A percentile compares a stretch with the other conserved stretches of the same genome.
phyloP scores from a whole-genome alignment of 2,329 filamentous ascomycete species.

The Pezicula neosporulosa region DNA sequence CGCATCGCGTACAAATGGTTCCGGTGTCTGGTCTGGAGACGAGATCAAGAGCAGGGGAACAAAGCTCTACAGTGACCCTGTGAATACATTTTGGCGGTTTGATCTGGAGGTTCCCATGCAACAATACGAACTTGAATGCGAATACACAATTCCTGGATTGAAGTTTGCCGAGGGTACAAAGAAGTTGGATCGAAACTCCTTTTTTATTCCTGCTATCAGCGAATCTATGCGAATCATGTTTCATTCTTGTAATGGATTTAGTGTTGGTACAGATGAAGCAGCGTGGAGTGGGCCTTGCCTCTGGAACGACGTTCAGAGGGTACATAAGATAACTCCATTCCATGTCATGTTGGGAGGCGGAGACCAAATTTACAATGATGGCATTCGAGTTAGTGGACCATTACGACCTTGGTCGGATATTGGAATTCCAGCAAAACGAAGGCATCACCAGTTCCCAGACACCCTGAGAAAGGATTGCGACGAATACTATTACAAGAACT shows the following conservation, averaged over 20 bases:
- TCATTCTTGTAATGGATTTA: constrained; percentile 97
- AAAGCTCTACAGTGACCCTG: constrained; percentile 61
- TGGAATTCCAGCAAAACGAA: constrained; percentile 77
- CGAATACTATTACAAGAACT: constrained; percentile 87
- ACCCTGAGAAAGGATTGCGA: constrained; percentile 81
- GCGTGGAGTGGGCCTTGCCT: constrained; percentile 87
- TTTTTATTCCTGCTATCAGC: constrained; percentile 78
- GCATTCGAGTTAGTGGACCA: constrained; percentile 80
- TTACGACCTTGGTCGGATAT: constrained; percentile 80
- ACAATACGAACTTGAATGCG: constrained; percentile 67
- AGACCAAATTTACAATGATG: constrained; percentile 96
- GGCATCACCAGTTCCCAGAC: constrained; percentile 72
- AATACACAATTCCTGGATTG: constrained; percentile 70
- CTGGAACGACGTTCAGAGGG: constrained; percentile 90
- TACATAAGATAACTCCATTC: constrained; percentile 76
- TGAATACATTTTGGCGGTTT: constrained; percentile 92
- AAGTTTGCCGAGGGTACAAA: constrained; percentile 50
- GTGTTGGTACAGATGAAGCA: constrained; percentile 78
- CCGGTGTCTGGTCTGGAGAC: constrained; percentile 6
- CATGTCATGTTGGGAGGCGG: constrained; percentile 95
- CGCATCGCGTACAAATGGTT: constrained; percentile 4
- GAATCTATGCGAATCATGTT: constrained; percentile 99
- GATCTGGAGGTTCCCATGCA: constrained; percentile 75
- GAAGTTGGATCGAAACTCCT: constrained; percentile 60
- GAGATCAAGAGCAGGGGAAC: constrained; percentile 44